Conservation (phyloP, 257 asterid genomes). For the Ocimum tenuiflorum region DNA sequence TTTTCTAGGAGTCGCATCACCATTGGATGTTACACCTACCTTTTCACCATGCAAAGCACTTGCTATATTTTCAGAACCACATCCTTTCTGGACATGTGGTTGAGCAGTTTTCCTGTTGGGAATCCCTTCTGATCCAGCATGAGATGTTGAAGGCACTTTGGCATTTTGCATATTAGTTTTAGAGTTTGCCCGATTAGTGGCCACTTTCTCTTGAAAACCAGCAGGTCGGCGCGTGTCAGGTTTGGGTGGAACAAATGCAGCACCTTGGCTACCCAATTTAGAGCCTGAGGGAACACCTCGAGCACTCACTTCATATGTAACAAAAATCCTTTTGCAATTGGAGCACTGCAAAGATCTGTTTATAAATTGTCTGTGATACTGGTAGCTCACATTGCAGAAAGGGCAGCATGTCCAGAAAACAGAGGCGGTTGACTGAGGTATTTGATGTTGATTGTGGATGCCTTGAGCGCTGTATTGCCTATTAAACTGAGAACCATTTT, state of each 20-base stretch:
- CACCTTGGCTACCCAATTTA: constrained; percentile 17
- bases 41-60: constrained; percentile 17
- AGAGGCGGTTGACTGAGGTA: constrained; percentile 20
- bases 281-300: constrained; percentile 14
- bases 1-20: constrained; percentile 12
- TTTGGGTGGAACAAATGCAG: constrained; percentile 21
- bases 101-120: constrained; percentile 6
- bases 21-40: constrained; percentile 3
- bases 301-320: constrained; percentile 23
- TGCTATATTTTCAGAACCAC: constrained; percentile 14
- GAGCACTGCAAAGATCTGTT: constrained; percentile 29
- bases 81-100: constrained; percentile 2
- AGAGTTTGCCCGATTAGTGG: constrained; percentile 6
- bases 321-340: constrained; percentile 29
- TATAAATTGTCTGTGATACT: constrained; percentile 23
- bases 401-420: constrained; percentile 56
- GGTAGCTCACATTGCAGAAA: constrained; percentile 28
- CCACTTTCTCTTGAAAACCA: constrained; percentile 15
- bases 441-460: constrained; percentile 19
- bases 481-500: constrained; percentile 8
- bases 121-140: constrained; percentile 13
- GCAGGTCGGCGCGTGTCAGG: constrained; percentile 23
- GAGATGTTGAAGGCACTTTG: constrained; percentile 18
- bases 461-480: constrained; percentile 15
- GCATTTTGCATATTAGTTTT: constrained; percentile 16